Conservation (phyloP, 805 yeast genomes). For the Diddensiella santjacobensis region DNA sequence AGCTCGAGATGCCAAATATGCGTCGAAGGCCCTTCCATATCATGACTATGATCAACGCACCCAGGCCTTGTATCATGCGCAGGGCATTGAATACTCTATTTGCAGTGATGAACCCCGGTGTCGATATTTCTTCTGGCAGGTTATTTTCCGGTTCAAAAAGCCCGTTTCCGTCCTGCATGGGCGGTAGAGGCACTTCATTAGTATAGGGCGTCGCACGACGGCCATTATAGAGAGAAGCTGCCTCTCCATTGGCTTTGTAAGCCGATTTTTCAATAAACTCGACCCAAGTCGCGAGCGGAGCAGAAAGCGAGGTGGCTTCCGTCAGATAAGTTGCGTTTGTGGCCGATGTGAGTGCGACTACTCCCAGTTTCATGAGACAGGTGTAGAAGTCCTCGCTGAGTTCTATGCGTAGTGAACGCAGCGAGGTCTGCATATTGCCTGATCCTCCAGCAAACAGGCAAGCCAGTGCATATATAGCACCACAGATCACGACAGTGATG, state of each 20-base stretch:
- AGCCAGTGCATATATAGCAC: constrained; percentile 53
- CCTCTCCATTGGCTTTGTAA: not conserved
- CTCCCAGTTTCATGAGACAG: constrained; percentile 55
- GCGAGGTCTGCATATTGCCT: constrained; percentile 39
- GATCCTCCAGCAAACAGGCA: constrained; percentile 51
- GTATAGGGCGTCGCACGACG: constrained; percentile 9
- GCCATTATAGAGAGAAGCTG: not conserved
- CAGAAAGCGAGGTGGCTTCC: constrained; percentile 47
- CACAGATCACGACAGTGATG: constrained; percentile 48
- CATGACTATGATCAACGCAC: constrained; percentile 2
- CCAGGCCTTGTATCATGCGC: constrained; percentile 15
- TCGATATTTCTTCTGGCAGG: not conserved
- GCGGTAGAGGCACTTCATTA: constrained; percentile 63
- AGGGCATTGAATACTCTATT: constrained; percentile 14
- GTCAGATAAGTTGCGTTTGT: constrained; percentile 62
- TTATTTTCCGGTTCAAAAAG: not conserved
- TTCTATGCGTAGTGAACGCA: constrained; percentile 32
- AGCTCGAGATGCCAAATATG: constrained; percentile 2
- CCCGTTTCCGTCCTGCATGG: constrained; percentile 5
- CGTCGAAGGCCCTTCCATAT: constrained; percentile 7
- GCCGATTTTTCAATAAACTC: constrained; percentile 31
- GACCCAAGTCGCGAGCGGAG: constrained; percentile 56
- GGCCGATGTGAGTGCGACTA: constrained; percentile 62
- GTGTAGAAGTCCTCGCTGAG: constrained; percentile 64
- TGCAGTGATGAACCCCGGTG: constrained; percentile 12